Evolutionary conservation across 148 eudicot species (phyloP), one percentile per base, ranked within the genome.

Genomic region (Persicaria tinctoria): DNA sequence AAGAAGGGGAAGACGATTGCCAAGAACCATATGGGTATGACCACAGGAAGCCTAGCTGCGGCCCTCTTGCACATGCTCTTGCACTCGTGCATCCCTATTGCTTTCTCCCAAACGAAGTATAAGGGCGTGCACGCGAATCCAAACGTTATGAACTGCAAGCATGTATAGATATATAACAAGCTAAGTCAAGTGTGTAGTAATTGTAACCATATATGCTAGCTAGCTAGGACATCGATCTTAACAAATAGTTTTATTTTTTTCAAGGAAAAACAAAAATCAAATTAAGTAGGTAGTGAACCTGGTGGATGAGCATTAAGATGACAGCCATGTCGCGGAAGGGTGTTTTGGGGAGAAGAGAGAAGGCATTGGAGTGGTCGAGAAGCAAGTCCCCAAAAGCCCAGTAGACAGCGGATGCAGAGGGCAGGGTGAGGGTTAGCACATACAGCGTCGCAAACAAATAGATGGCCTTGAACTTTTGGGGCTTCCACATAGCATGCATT

Each of bases 401-500:
- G 74, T 91, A 91, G 23, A 91, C 91, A 20, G 93, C 91, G 72
- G 87, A 84, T 12, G 93, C 93, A 63, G 97, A 91, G 93, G 27
- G 93, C 0, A 91, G 83, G 48, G 97, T 91, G 64, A 91, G 78
- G 18, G 97, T 91, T 20, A 89, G 74, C 72, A 89, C 93, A 78
- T 89, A 91, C 13, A 89, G 27, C 45, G 93, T 91, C 60, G 91
- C 97, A 8, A 86, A 50, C 78, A 89, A 69, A 77, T 91, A 91
- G 78, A 91, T 89, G 56, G 79, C 20, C 79, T 90, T 89, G 88
- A 90, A 90, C 78, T 90, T 68, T 8, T 84, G 92, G 60, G 92
- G 92, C 76, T 90, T 89, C 93, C 93, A 87, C 93, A 89, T 90
- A 2, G 92, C 96, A 60, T 90, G 96, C 92, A 88, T 90, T 80